phyloP scores from a whole-genome alignment of 441 rosid species.

The Melastoma candidum region DNA sequence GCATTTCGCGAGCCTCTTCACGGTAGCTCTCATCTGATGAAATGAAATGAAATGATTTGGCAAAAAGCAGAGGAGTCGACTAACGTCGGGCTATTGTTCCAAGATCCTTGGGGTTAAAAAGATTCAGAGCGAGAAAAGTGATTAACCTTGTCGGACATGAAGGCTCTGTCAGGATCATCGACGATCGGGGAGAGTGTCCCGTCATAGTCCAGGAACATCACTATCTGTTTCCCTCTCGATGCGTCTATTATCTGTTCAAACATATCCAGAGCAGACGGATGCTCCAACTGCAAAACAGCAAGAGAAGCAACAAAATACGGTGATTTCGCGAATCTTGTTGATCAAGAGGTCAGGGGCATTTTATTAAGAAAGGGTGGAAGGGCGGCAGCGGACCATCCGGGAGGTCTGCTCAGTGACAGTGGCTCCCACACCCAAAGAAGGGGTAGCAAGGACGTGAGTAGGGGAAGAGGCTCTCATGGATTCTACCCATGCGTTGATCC shows the following conservation, averaged over 20 bases:
- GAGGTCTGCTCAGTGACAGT: background rate
- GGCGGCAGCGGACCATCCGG: conserved; percentile 1
- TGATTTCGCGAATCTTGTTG: background rate
- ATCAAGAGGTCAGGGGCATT: too few species aligned
- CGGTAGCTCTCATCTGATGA: conserved; percentile 14
- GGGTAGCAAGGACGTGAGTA: background rate
- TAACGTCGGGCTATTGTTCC: background rate
- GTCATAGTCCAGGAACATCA: conserved; percentile 14
- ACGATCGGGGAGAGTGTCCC: conserved; percentile 15
- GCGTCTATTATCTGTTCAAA: conserved; percentile 7
- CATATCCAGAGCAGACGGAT: conserved; percentile 12
- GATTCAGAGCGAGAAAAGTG: background rate
- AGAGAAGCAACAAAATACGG: background rate
- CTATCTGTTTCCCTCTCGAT: conserved; percentile 11
- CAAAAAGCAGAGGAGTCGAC: background rate
- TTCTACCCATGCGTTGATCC: conserved; percentile 26
- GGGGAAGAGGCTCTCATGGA: conserved; percentile 13
- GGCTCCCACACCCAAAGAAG: background rate
- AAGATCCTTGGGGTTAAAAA: background rate
- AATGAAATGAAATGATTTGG: background rate
- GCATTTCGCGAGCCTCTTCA: conserved; percentile 1
- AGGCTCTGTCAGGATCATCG: conserved; percentile 13
- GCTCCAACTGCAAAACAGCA: too few species aligned
- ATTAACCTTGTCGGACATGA: conserved; percentile 10
- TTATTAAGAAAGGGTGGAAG: background rate